Evolutionary conservation across 208 protist species (phyloP).

Genomic region (Acanthamoeba lenticulata): DNA sequence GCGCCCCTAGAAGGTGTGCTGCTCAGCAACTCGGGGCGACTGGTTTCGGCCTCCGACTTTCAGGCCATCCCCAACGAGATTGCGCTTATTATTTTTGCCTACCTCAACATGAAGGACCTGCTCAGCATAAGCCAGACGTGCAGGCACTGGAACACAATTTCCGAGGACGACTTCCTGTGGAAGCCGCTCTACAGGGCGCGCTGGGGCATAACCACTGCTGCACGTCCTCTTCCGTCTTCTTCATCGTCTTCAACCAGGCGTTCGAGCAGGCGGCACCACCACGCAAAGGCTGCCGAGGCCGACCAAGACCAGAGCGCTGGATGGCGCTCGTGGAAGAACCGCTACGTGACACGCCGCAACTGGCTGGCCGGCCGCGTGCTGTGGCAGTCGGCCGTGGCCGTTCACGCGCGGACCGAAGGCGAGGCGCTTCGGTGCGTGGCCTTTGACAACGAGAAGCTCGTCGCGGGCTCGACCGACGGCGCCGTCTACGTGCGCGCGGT

Average conservation of each 20-base stretch:
- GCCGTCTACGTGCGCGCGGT: conserved; percentile 29
- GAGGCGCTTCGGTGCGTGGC: background rate
- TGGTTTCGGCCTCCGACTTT: background rate
- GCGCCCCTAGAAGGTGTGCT: no score
- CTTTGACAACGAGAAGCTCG: background rate
- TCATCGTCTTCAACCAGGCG: no score
- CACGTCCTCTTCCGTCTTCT: background rate
- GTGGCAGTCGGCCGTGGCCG: background rate
- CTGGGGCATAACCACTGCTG: no score
- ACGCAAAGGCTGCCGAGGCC: background rate
- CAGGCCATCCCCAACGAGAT: conserved; percentile 40
- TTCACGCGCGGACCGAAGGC: background rate
- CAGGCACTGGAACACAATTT: conserved; percentile 43
- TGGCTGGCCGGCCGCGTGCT: background rate
- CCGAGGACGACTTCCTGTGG: conserved; percentile 53
- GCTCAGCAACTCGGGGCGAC: background rate
- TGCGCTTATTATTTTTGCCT: background rate
- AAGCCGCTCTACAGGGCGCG: conserved; percentile 1
- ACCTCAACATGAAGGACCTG: conserved; percentile 25
- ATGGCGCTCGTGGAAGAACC: conserved; percentile 60
- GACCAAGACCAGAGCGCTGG: conserved; percentile 25
- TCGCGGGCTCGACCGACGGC: background rate
- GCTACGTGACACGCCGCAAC: conserved; percentile 13
- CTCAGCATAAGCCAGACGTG: conserved; percentile 24
- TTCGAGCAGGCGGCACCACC: no score